Conservation (phyloP, 768 basidiomycete species). For the Piloderma croceum region DNA sequence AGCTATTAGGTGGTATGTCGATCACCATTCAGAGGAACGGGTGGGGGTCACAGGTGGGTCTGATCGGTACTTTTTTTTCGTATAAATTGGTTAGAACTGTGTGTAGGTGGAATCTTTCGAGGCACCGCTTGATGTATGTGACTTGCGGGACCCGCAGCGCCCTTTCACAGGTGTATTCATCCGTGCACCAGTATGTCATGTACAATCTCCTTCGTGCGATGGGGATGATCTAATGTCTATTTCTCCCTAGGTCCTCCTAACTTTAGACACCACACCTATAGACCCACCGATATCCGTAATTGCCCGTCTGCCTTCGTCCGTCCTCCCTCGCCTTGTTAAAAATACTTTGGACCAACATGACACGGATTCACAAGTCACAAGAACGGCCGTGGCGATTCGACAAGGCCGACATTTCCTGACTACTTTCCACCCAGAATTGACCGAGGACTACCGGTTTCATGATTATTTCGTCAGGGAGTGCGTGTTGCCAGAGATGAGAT, state of each 20-base stretch:
- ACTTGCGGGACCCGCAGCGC: conserved; percentile 49
- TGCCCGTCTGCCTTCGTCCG: conserved; percentile 55
- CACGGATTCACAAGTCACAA: conserved; percentile 48
- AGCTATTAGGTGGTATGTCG: conserved; percentile 74
- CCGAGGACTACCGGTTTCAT: conserved; percentile 81
- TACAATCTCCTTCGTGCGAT: not conserved
- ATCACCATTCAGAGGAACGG: conserved; percentile 83
- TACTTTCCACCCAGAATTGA: conserved; percentile 93
- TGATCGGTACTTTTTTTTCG: not conserved
- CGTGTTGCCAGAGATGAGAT: conserved; percentile 35
- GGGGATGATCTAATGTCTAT: conserved; percentile 2
- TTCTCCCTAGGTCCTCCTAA: conserved; percentile 55
- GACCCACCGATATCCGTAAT: conserved; percentile 64
- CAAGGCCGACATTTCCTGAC: conserved; percentile 84
- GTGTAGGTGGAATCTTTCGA: conserved; percentile 87
- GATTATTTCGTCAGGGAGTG: conserved; percentile 83
- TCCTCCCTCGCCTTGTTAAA: conserved; percentile 38
- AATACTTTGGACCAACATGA: conserved; percentile 32
- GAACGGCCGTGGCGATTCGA: conserved; percentile 74
- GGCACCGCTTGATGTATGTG: conserved; percentile 59
- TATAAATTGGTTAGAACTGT: not conserved
- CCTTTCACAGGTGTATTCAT: conserved; percentile 89
- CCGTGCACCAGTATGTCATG: conserved; percentile 73
- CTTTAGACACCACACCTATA: conserved; percentile 38
- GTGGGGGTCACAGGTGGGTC: conserved; percentile 86